A percentile compares a stretch with the other conserved stretches of the same genome.
phyloP scores from a whole-genome alignment of 768 basidiomycete species.

The Russula emetica region DNA sequence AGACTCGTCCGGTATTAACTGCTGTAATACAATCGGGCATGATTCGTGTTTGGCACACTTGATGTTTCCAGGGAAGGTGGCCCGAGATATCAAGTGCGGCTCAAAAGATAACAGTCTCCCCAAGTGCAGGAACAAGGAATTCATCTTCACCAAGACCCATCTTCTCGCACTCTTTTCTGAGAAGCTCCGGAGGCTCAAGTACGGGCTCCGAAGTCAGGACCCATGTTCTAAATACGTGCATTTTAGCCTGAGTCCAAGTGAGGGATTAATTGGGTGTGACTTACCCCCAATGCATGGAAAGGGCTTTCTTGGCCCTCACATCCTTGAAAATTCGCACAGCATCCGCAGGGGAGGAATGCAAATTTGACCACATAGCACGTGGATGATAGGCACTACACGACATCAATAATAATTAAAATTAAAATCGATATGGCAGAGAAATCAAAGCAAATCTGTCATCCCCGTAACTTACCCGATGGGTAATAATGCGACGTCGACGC shows the following conservation, averaged over 20 bases:
- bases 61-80: neutral
- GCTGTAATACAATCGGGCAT: neutral
- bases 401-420: constrained; percentile 18
- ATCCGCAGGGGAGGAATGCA: constrained; percentile 66
- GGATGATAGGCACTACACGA: constrained; percentile 55
- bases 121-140: constrained; percentile 56
- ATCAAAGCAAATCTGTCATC: constrained; percentile 4
- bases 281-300: constrained; percentile 72
- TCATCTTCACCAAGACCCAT: constrained; percentile 46
- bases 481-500: constrained; percentile 65
- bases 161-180: constrained; percentile 50
- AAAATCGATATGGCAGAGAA: neutral
- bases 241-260: neutral
- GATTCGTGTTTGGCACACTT: neutral
- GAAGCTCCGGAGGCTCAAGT: constrained; percentile 53
- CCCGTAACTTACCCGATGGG: constrained; percentile 65
- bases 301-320: constrained; percentile 51
- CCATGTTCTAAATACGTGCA: constrained; percentile 43
- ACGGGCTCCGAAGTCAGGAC: constrained; percentile 51
- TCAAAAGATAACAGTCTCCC: constrained; percentile 46
- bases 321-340: constrained; percentile 65
- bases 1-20: neutral
- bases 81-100: neutral
- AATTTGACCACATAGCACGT: constrained; percentile 49
- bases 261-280: constrained; percentile 21